A percentile compares a stretch with the other conserved stretches of the same genome.
phyloP scores from a whole-genome alignment of 306 rosid genomes.

The Castanospermum australe region DNA sequence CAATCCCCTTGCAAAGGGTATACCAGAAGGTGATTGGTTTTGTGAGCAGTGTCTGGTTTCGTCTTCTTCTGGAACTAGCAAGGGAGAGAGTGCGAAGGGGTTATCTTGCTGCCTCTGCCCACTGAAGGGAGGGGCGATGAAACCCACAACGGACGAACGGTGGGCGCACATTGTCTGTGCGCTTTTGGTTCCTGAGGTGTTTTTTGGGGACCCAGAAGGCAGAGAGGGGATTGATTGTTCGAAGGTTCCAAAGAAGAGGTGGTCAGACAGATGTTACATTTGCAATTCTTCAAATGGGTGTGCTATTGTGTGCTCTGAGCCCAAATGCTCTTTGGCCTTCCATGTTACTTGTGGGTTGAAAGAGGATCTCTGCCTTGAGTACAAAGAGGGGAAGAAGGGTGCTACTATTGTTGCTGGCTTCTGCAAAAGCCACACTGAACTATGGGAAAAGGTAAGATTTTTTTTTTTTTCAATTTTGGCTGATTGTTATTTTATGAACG shows the following conservation, averaged over 20 bases:
- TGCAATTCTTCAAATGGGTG: slow-evolving; percentile 54
- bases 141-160: slow-evolving; percentile 39
- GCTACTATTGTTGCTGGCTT: slow-evolving; percentile 81
- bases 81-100: no score
- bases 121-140: slow-evolving; percentile 60
- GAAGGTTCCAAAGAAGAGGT: slow-evolving; percentile 57
- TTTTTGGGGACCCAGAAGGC: slow-evolving; percentile 70
- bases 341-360: slow-evolving; percentile 75
- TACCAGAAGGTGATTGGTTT: slow-evolving; percentile 82
- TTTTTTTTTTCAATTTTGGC: not conserved
- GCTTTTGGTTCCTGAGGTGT: slow-evolving; percentile 76
- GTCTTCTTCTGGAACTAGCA: no score
- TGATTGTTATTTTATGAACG: not conserved
- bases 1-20: slow-evolving; percentile 44
- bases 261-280: slow-evolving; percentile 58
- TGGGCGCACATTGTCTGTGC: slow-evolving; percentile 88
- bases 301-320: slow-evolving; percentile 71
- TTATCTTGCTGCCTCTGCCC: slow-evolving; percentile 60
- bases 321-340: slow-evolving; percentile 59
- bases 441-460: slow-evolving; percentile 67
- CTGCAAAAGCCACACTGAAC: slow-evolving; percentile 57
- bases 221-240: slow-evolving; percentile 81
- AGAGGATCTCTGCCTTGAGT: slow-evolving; percentile 70
- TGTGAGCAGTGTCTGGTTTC: slow-evolving; percentile 64
- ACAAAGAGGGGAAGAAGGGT: slow-evolving; percentile 59